These are phyloP conservation scores for Epichloe festucae DNA, from an alignment of 2,329 filamentous ascomycete genomes.

Conservation along the genomic window DNA sequence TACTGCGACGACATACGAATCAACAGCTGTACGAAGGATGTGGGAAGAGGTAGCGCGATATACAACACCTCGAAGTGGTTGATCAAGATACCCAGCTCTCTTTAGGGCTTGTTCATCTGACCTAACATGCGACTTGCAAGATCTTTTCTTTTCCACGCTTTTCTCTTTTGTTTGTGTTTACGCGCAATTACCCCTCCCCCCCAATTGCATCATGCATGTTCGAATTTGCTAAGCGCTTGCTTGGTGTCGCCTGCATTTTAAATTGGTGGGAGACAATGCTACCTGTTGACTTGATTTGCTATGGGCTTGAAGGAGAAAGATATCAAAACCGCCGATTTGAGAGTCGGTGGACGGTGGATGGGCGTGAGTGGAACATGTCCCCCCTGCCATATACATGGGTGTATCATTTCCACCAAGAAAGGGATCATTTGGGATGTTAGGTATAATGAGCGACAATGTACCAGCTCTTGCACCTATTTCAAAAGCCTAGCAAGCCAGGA, in stretches of 20 bases:
- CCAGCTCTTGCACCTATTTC: not conserved
- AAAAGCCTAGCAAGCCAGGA: not conserved
- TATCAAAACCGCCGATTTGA: not conserved
- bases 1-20: not conserved
- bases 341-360: not conserved
- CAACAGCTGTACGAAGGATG: not conserved
- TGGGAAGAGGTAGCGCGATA: constrained; percentile 1
- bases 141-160: constrained; percentile 2
- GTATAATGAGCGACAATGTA: not conserved
- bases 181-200: not conserved
- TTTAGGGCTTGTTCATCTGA: constrained; percentile 23
- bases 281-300: not conserved
- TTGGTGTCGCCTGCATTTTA: not conserved
- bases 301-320: not conserved
- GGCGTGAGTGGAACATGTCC: not conserved
- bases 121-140: constrained; percentile 8
- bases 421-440: not conserved
- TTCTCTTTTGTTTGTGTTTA: constrained; percentile 7
- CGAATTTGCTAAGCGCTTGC: not conserved
- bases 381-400: not conserved
- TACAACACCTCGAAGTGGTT: constrained; percentile 16
- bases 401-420: constrained; percentile 1
- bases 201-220: not conserved
- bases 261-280: not conserved
- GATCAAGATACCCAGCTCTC: constrained; percentile 28